Conservation (phyloP, 2,329 filamentous ascomycete genomes). For the Diatrype stigma region DNA sequence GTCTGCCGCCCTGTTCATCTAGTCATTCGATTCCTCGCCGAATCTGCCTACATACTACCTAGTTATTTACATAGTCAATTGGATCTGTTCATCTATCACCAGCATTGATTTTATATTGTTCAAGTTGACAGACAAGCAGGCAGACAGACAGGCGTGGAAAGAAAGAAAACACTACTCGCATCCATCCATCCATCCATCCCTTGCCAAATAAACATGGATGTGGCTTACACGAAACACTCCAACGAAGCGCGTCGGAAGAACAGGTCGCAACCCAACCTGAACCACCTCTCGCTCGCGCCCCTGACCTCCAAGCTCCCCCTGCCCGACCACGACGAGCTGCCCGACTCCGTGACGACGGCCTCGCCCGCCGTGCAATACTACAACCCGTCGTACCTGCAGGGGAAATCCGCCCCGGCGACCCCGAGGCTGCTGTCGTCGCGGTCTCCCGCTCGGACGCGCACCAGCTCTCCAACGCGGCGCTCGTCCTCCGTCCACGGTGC, state of each 20-base stretch:
- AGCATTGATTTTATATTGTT: neutral
- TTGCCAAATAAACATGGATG: constrained; percentile 46
- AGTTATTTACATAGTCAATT: too few relatives aligned
- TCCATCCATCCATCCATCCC: too few relatives aligned
- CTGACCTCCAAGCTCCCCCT: constrained; percentile 59
- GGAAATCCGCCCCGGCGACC: constrained; percentile 60
- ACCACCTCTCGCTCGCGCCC: constrained; percentile 60
- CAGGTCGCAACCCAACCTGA: constrained; percentile 54
- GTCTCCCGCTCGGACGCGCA: constrained; percentile 48
- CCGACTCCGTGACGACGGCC: constrained; percentile 31
- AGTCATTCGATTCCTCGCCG: too few relatives aligned
- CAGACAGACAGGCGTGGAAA: too few relatives aligned
- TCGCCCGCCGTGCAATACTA: constrained; percentile 29
- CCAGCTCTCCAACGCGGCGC: constrained; percentile 42
- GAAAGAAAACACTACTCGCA: too few relatives aligned
- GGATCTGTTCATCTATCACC: too few relatives aligned
- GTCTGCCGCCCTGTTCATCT: too few relatives aligned
- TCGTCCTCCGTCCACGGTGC: constrained; percentile 34
- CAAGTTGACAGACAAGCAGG: too few relatives aligned
- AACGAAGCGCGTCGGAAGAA: constrained; percentile 54
- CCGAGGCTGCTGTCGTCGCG: constrained; percentile 58
- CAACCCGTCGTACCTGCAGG: constrained; percentile 54
- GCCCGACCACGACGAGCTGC: constrained; percentile 46
- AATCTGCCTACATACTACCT: neutral
- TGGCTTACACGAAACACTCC: constrained; percentile 57